Percentiles rank a stretch among this genome's conserved stretches.
Conservation (phyloP, 768 basidiomycete genomes). For the Podaxis sp. region DNA sequence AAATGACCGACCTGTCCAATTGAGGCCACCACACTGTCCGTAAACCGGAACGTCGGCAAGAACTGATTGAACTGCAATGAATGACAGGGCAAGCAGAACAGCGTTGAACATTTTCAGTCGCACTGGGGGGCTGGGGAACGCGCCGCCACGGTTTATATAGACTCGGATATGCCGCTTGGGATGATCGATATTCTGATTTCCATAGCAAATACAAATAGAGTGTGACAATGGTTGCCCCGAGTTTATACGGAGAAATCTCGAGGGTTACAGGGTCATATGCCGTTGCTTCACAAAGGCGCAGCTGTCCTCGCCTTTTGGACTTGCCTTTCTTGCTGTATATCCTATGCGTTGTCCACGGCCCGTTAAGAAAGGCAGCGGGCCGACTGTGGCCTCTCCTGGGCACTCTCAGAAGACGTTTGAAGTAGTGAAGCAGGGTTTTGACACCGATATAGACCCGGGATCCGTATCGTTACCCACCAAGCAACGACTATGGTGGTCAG, state of each 20-base stretch:
- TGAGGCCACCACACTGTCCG: conserved; percentile 20
- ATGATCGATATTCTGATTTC: not conserved
- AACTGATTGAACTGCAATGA: conserved; percentile 8
- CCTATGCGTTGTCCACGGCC: not conserved
- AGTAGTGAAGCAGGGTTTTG: not conserved
- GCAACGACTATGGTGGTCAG: not conserved
- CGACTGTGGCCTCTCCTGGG: not conserved
- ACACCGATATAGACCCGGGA: conserved; percentile 1
- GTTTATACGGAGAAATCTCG: conserved; percentile 6
- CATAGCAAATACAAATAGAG: too few species aligned
- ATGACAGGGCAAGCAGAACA: not conserved
- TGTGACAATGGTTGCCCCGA: not conserved
- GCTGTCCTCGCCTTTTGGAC: not conserved
- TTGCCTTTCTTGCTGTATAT: not conserved
- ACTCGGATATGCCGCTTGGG: not conserved
- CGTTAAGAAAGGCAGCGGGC: not conserved
- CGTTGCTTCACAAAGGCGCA: not conserved
- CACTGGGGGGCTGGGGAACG: not conserved
- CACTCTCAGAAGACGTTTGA: not conserved
- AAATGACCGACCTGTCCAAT: conserved; percentile 18
- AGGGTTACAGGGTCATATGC: conserved; percentile 1
- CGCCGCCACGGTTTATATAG: too few species aligned
- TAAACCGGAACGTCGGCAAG: conserved; percentile 19
- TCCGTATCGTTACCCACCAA: not conserved
- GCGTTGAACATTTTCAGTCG: not conserved